Evolutionary conservation across 2,329 filamentous ascomycete genomes (phyloP).

Genomic region (Arthroderma sp.): DNA sequence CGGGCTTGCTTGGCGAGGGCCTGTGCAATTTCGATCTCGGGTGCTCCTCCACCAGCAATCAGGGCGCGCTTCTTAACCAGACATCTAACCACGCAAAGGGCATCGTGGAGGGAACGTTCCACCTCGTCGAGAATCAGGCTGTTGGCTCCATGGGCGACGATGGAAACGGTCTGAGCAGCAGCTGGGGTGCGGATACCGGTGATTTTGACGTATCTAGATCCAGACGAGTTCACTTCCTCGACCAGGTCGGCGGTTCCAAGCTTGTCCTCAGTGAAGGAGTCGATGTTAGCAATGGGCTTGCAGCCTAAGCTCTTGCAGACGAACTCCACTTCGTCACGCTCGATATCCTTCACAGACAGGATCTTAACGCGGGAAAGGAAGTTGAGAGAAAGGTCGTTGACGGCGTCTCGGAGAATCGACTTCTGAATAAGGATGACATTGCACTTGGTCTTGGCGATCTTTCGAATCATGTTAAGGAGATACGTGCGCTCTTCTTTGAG

Average conservation of each 20-base stretch:
- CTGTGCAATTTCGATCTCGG: conserved; percentile 91
- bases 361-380: conserved; percentile 97
- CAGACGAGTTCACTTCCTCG: conserved; percentile 78
- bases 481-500: conserved; percentile 98
- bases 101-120: conserved; percentile 91
- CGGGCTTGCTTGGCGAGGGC: conserved; percentile 71
- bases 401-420: conserved; percentile 91
- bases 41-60: conserved; percentile 89
- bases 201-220: conserved; percentile 87
- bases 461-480: conserved; percentile 97
- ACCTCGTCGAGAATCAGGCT: conserved; percentile 89
- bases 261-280: conserved; percentile 98
- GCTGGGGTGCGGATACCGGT: conserved; percentile 73
- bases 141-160: conserved; percentile 92
- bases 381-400: conserved; percentile 94
- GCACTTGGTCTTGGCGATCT: conserved; percentile 99
- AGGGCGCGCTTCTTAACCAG: conserved; percentile 99
- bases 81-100: conserved; percentile 92
- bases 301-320: conserved; percentile 98
- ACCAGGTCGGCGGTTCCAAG: conserved; percentile 85
- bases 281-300: conserved; percentile 96
- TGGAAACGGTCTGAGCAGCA: conserved; percentile 69
- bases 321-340: conserved; percentile 97
- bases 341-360: conserved; percentile 90
- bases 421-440: conserved; percentile 98